Evolutionary conservation across 23 red algal genomes (phyloP), one percentile per base, ranked within the genome.

Genomic region (Gracilaria gracilis): DNA sequence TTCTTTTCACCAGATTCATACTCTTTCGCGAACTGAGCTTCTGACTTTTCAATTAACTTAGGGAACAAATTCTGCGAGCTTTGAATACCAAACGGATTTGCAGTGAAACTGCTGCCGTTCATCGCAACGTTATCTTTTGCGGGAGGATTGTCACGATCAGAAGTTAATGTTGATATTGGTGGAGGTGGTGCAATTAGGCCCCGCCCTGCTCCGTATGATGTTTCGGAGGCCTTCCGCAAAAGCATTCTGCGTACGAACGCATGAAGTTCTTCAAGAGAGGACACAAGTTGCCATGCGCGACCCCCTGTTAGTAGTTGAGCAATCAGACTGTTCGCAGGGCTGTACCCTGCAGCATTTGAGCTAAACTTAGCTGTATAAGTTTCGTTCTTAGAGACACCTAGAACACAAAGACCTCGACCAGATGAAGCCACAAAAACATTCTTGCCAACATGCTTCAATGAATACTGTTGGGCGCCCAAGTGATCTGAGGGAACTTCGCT

Each of bases 251-350:
- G 61, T 5, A 91, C 73, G 29, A 81, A 91, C 33, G 47, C 38
- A 71, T 82, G 57, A 57, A 93, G 69, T 33, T 73, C 91, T 34
- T 80, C 80, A 16, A 93, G 61, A 17, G 81, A 80, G 23, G 91
- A 49, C 19, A 86, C 5, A 32, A 76, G 39, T 54, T 93, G 91
- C 91, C 91, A 93, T 27, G 82, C 91, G 4, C 72, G 81, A 40
- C 91, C 91, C 0, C 91, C 91, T 17, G 79, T 86, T 57, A 93
- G 80, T 32, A 93, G 48, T 40, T 85, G 81, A 24, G 81, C 80
- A 31, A 93, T 59, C 67, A 93, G 47, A 61, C 35, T 50, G 2
- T 79, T 83, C 55, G 81, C 65, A 33, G 91, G 91, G 51, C 75
- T 67, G 64, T 93, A 93, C 28, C 87, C 87, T 23, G 87, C 58